phyloP scores from a whole-genome alignment of 352 stramenopile genomes.

The Phytophthora cryptogea region DNA sequence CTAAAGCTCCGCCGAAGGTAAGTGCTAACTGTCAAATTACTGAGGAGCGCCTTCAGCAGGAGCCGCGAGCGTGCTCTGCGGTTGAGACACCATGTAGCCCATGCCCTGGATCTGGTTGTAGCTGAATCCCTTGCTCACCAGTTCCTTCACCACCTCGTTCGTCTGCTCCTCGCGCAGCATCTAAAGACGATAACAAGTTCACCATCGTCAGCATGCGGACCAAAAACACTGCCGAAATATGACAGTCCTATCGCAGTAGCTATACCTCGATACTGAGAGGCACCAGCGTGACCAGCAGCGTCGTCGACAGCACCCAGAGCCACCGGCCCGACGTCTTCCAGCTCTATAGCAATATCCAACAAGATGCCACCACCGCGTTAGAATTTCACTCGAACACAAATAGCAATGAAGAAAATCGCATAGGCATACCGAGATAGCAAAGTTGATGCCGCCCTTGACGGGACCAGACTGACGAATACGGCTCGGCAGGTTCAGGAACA shows the following conservation, averaged over 20 bases:
- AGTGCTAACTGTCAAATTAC: slow-evolving; percentile 35
- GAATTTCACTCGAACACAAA: neutral
- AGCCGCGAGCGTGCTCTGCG: slow-evolving; percentile 63
- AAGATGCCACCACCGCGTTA: slow-evolving; percentile 11
- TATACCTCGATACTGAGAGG: slow-evolving; percentile 85
- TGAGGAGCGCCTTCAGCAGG: slow-evolving; percentile 44
- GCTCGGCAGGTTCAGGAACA: slow-evolving; percentile 74
- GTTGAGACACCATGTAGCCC: slow-evolving; percentile 77
- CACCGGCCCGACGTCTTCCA: slow-evolving; percentile 67
- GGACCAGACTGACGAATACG: slow-evolving; percentile 68
- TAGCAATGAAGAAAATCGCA: neutral
- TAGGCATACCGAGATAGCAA: slow-evolving; percentile 46
- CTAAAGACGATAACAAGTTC: slow-evolving; percentile 30
- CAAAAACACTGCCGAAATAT: neutral
- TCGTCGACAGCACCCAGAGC: slow-evolving; percentile 85
- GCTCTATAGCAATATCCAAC: slow-evolving; percentile 36
- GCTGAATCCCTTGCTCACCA: slow-evolving; percentile 81
- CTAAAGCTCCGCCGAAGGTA: slow-evolving; percentile 4
- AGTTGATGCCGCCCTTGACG: slow-evolving; percentile 64
- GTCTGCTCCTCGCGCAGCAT: slow-evolving; percentile 84
- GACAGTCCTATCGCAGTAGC: neutral
- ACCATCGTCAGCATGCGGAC: neutral
- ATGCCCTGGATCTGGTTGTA: slow-evolving; percentile 87
- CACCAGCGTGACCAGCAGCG: slow-evolving; percentile 84
- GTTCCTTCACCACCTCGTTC: slow-evolving; percentile 84